phyloP scores from a whole-genome alignment of 208 protist species.

The Leishmania amazonensis region DNA sequence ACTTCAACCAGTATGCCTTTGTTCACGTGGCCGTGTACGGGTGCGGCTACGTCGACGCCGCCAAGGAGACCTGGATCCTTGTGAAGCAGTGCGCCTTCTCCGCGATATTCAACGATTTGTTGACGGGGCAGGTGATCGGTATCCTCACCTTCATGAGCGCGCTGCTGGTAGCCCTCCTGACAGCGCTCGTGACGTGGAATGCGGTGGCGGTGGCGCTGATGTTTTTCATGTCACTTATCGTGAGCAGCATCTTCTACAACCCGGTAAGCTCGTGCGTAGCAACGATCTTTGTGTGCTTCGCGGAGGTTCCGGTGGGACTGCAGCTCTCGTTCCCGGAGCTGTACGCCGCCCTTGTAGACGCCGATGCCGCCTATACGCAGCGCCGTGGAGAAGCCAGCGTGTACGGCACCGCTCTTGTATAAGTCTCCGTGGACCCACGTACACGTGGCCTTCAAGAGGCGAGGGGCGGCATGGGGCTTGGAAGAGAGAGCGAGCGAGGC shows the following conservation, averaged over 20 bases:
- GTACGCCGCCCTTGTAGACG: conserved; percentile 43
- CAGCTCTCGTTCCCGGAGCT: conserved; percentile 63
- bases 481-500: not conserved
- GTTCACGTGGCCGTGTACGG: conserved; percentile 92
- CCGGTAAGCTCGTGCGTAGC: conserved; percentile 63
- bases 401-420: conserved; percentile 24
- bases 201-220: conserved; percentile 21
- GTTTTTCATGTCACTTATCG: conserved; percentile 52
- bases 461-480: not conserved
- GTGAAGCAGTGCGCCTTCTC: conserved; percentile 67
- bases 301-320: conserved; percentile 72
- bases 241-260: conserved; percentile 50
- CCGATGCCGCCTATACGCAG: conserved; percentile 41
- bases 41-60: conserved; percentile 78
- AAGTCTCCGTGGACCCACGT: not conserved
- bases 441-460: not conserved
- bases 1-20: conserved; percentile 92
- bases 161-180: conserved; percentile 27
- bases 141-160: conserved; percentile 43
- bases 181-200: conserved; percentile 32
- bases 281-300: conserved; percentile 89
- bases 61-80: conserved; percentile 69
- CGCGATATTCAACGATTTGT: conserved; percentile 81
- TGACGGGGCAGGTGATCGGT: conserved; percentile 43
- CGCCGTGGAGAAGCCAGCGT: conserved; percentile 1